phyloP scores from a whole-genome alignment of 306 rosid genomes.

The Canavalia gladiata region DNA sequence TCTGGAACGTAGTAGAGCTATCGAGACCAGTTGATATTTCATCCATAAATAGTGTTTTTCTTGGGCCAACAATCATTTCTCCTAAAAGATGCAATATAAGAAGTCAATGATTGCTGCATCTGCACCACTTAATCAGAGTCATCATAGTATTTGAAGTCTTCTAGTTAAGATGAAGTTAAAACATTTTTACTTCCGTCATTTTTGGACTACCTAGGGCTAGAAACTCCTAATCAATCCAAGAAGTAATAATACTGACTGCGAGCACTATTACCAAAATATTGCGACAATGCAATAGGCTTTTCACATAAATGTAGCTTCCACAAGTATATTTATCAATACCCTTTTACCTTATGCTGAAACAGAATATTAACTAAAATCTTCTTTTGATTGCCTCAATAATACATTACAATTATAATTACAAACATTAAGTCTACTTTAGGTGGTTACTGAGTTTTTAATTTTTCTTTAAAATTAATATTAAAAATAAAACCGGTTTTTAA shows the following conservation, averaged over 20 bases:
- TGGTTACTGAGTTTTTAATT: too few species aligned
- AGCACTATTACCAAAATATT: too few species aligned
- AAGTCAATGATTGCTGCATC: constrained; percentile 44
- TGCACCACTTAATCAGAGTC: constrained; percentile 23
- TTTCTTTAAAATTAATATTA: too few species aligned
- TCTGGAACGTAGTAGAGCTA: constrained; percentile 91
- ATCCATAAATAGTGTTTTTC: constrained; percentile 91
- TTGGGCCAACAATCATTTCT: constrained; percentile 91
- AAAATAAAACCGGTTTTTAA: too few species aligned
- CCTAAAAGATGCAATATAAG: constrained; percentile 57
- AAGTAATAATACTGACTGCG: too few species aligned
- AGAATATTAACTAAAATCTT: too few species aligned
- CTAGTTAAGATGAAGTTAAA: constrained; percentile 24
- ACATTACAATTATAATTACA: constrained; percentile 5
- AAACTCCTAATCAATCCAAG: too few species aligned
- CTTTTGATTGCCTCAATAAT: background rate
- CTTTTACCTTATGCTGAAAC: too few species aligned
- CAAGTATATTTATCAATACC: too few species aligned
- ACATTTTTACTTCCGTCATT: background rate
- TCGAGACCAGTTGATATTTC: constrained; percentile 97
- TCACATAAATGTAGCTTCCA: too few species aligned
- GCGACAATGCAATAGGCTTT: too few species aligned
- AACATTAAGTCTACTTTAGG: background rate
- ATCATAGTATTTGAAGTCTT: constrained; percentile 32
- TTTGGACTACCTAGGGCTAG: background rate